phyloP scores from a whole-genome alignment of 495 filamentous ascomycete genomes.

The Aspergillus sclerotioniger region DNA sequence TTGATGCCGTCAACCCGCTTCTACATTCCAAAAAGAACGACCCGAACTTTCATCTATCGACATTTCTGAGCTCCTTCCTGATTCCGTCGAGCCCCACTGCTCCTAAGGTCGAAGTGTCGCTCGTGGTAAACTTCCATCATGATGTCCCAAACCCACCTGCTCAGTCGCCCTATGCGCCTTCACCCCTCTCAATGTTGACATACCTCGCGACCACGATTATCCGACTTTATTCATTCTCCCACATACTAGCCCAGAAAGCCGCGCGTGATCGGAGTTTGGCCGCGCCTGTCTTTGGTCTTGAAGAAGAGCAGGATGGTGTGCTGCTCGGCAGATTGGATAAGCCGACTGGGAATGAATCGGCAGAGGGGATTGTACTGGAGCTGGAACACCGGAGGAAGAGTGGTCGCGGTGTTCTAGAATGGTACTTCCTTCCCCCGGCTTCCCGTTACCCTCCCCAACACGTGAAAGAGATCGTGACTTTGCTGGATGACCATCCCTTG shows the following conservation, averaged over 20 bases:
- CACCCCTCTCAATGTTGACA: constrained; percentile 57
- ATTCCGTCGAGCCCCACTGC: constrained; percentile 21
- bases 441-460: constrained; percentile 33
- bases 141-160: constrained; percentile 52
- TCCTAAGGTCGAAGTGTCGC: constrained; percentile 36
- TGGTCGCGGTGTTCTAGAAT: constrained; percentile 73
- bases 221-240: constrained; percentile 61
- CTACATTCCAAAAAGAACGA: constrained; percentile 29
- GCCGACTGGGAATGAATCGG: constrained; percentile 43
- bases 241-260: constrained; percentile 63
- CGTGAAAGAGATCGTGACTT: constrained; percentile 52
- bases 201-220: constrained; percentile 70
- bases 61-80: constrained; percentile 40
- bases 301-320: constrained; percentile 71
- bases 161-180: constrained; percentile 60
- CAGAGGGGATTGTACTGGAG: constrained; percentile 67
- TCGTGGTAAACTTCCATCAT: constrained; percentile 47
- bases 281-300: constrained; percentile 73
- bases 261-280: constrained; percentile 67
- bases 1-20: constrained; percentile 46
- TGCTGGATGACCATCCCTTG: constrained; percentile 75
- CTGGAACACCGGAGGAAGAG: constrained; percentile 82
- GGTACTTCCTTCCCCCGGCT: constrained; percentile 63
- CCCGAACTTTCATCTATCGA: constrained; percentile 32
- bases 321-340: constrained; percentile 54